Evolutionary conservation across 2,329 filamentous ascomycete species (phyloP).

Genomic region (Exophiala xenobiotica): DNA sequence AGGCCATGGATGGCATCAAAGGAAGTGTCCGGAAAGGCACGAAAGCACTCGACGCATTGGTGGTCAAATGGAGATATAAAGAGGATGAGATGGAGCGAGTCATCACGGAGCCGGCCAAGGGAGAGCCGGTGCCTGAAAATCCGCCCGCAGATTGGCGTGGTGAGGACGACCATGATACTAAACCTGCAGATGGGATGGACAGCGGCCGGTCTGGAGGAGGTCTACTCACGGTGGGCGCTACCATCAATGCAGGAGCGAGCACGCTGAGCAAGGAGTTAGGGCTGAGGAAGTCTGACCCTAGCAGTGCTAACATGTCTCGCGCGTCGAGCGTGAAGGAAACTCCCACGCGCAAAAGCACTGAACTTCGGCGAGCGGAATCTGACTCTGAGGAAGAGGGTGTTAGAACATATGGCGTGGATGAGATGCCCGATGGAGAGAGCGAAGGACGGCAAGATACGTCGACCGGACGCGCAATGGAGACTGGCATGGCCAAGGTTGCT

Average conservation of each 20-base stretch:
- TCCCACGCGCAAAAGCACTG: not conserved
- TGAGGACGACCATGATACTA: conserved; percentile 37
- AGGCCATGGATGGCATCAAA: conserved; percentile 89
- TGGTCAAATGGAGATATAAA: conserved; percentile 74
- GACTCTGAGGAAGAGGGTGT: conserved; percentile 41
- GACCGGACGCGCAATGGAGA: conserved; percentile 18
- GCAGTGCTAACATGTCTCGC: conserved; percentile 66
- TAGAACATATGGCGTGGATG: conserved; percentile 36
- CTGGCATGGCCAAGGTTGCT: conserved; percentile 24
- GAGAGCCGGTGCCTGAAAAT: conserved; percentile 69
- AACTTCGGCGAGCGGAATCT: conserved; percentile 11
- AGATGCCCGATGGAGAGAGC: not conserved
- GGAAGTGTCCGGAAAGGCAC: conserved; percentile 81
- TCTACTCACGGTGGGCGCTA: conserved; percentile 23
- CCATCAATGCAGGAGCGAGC: conserved; percentile 33
- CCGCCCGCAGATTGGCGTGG: conserved; percentile 74
- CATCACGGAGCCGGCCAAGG: conserved; percentile 64
- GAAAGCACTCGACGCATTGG: conserved; percentile 74
- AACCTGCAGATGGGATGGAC: conserved; percentile 26
- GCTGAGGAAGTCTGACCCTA: conserved; percentile 62
- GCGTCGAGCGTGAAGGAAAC: conserved; percentile 64
- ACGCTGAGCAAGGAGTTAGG: conserved; percentile 65
- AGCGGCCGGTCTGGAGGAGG: conserved; percentile 22
- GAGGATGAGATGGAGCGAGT: conserved; percentile 40
- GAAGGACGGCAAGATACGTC: conserved; percentile 19